Base-by-base conservation (phyloP, 805 yeast genomes). In the Kazachstania psychrophila region DNA sequence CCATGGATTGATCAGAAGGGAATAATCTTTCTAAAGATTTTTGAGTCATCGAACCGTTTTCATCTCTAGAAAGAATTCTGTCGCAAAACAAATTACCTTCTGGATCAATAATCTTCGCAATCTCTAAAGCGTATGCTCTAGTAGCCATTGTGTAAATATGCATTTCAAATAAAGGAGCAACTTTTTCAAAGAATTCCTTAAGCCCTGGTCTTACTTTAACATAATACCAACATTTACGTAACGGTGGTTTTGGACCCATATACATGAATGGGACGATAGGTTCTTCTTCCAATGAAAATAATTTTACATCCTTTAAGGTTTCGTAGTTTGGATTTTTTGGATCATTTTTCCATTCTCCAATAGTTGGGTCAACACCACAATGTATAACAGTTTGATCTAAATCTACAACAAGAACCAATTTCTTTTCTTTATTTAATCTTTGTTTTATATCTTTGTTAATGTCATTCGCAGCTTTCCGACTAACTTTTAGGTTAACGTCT, bases 131-230 rank as follows among this genome's bases (percentile, higher is more conserved):
- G 60, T 92, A 92, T 20, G 89, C 79, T 46, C 95, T 68, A 4
- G 98, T 92, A 7, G 97, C 98, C 98, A 92, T 92, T 4, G 98
- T 92, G 58, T 92, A 92, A 27, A 92, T 84, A 54, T 92, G 98
- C 68, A 92, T 65, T 61, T 92, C 97, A 56, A 81, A 92, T 31
- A 72, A 62, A 33, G 77, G 60, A 5, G 79, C 64, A 34, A 85
- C 72, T 33, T 68, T 66, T 34, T 70, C 72, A 36, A 92, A 68
- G 55, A 92, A 92, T 35, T 76, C 78, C 34, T 69, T 62, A 27
- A 92, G 65, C 0, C 96, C 96, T 0, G 97, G 97, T 44, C 98
- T 71, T 26, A 85, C 62, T 58, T 92, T 92, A 20, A 94, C 95
- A 50, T 84, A 92, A 58, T 92, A 92, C 83, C 89, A 81, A 58